phyloP scores from a whole-genome alignment of 192 early-diverging fungal species.

The Rhizophagus clarus region DNA sequence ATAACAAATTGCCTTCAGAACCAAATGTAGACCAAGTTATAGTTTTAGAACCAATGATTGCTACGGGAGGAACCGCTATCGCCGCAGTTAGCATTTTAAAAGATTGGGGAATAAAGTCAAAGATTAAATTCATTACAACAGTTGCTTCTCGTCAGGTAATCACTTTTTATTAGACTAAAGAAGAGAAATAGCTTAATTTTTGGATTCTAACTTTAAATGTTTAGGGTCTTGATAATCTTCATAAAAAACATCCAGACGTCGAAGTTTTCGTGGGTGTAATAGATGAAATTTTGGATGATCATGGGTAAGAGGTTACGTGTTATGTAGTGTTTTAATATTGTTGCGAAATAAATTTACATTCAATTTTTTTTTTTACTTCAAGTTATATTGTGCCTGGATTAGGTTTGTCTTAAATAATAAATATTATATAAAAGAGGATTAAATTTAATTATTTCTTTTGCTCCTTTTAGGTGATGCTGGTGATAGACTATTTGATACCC shows the following conservation, averaged over 20 bases:
- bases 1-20: constrained; percentile 81
- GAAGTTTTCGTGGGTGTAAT: constrained; percentile 56
- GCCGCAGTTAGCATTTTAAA: constrained; percentile 77
- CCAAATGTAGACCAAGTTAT: constrained; percentile 70
- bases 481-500: constrained; percentile 65
- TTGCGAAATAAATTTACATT: not conserved
- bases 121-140: constrained; percentile 71
- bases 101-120: constrained; percentile 70
- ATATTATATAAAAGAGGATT: not conserved
- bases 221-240: constrained; percentile 40
- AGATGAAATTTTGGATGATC: constrained; percentile 57
- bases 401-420: constrained; percentile 16
- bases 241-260: constrained; percentile 55
- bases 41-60: constrained; percentile 82
- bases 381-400: constrained; percentile 56
- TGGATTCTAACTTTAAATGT: not conserved
- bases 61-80: constrained; percentile 78
- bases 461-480: constrained; percentile 65
- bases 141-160: constrained; percentile 59
- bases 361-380: not conserved
- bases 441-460: constrained; percentile 40
- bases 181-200: not conserved
- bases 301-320: constrained; percentile 40
- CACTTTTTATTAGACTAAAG: not conserved
- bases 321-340: not conserved